Evolutionary conservation across 371 early-diverging fungal species (phyloP), one percentile per base, ranked within the genome.

Genomic region (Mucor mucedo): DNA sequence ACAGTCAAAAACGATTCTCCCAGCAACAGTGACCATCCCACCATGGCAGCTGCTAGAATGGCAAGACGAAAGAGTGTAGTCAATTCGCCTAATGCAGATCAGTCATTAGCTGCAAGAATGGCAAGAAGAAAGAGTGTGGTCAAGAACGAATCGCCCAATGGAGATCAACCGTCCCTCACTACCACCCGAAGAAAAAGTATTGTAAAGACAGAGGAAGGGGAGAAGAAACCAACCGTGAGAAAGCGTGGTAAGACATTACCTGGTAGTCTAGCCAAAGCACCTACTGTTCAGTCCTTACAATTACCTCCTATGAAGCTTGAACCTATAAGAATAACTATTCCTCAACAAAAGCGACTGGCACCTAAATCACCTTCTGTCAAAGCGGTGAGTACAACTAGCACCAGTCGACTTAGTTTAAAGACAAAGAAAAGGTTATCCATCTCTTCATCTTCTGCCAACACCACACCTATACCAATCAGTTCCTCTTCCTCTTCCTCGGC

Each of bases 271-370:
- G 83, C 78, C 1, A 75, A 71, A n/a, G 80, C 80, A 9, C 80
- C 80, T 6, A 69, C 70, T 27, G 71, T 83, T 44, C 73, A 77
- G 44, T 59, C 77, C 0, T 39, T 78, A 27, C 69, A 73, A 53
- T 29, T 83, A 29, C 83, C 83, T 29, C 83, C 83, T 4, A 83
- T 83, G 80, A 83, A 79, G 29, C 45, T 83, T 4, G 80, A 79
- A 27, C 83, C 83, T 0, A 72, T 83, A 39, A 64, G 70, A 29
- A n/a, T 78, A 10, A 69, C 59, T 49, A 56, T 82, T 21, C 75
- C 77, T 1, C 64, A 58, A 52, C 8, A 50, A 14, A 56, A 62
- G 13, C 29, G 62, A 39, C 27, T 50, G 1, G 39, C 44, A 27
- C 57, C 63, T 4, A 70, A 70, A 70, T 69, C 76, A 33, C 67